Base-by-base conservation (phyloP, 2,329 filamentous ascomycete species). In the Venturia asperata region DNA sequence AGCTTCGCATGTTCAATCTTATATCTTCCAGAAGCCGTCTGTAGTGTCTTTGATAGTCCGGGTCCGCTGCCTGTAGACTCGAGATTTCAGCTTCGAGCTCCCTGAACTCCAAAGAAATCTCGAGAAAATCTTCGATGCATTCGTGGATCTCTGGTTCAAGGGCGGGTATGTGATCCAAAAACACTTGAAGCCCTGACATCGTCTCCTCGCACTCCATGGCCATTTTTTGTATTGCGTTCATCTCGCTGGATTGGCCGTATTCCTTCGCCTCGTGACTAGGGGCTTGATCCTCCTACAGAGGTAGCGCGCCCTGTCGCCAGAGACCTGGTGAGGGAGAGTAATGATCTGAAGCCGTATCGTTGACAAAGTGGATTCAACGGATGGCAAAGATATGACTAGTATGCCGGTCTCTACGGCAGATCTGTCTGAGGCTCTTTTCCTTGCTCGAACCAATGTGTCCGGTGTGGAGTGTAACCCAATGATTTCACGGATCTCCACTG, bases 61-160 rank as follows among this genome's bases (percentile, higher is more conserved):
- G 55, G 17, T 63, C 60, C n/a, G 41, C 42, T n/a, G 55, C 39
- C 37, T 58, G 52, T 21, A 58, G 17, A 37, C 30, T 37, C 30
- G 52, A 58, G 39, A 66, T 34, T 30, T 65, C 65, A n/a, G 65
- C 41, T 52, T 82, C 77, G 47, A 86, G 73, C 52, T 74, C 74
- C 58, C 79, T 78, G 30, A 87, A 74, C 10, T 75, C 76, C 61
- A 78, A 76, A 65, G 81, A 82, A 71, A 86, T 81, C 63, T 77
- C 77, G 70, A 82, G 84, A 30, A 86, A 77, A 67, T 83, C 78
- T 64, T 80, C 78, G 63, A 86, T 81, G 37, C 82, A 72, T 41
- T 76, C 76, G 30, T 82, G 82, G 69, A 86, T 82, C 55, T 83
- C 80, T 41, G 80, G 78, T 42, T 79, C 76, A 69, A 80, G 74